Conservation (phyloP, 139 green algal genomes). For the Dunaliella primolecta region DNA sequence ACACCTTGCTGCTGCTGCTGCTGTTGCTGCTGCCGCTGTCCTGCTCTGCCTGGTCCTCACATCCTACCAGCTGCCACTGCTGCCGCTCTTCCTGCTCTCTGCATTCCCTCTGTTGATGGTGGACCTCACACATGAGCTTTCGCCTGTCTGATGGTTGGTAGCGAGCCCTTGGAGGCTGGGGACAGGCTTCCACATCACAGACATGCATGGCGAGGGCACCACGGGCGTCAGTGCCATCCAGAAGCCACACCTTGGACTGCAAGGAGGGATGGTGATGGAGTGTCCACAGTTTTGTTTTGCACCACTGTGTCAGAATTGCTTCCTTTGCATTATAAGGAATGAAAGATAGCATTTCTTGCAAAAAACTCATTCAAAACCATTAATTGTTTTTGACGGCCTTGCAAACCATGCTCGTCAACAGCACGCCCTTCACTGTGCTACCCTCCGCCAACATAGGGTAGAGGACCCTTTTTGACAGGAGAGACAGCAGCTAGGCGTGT, state of each 20-base stretch:
- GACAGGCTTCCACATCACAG: neutral
- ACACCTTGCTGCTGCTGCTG: neutral
- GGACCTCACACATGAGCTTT: neutral
- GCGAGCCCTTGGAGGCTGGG: neutral
- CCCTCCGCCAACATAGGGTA: too few species aligned
- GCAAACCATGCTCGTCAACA: too few species aligned
- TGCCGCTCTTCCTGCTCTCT: neutral
- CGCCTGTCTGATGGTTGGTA: neutral
- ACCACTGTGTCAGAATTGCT: too few species aligned
- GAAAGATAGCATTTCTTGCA: too few species aligned
- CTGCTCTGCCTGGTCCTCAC: neutral
- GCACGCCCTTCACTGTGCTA: too few species aligned
- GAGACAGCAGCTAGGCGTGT: too few species aligned
- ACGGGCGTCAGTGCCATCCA: neutral
- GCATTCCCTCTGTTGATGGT: neutral
- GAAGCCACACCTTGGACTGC: neutral
- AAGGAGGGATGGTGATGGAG: too few species aligned
- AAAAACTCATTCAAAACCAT: too few species aligned
- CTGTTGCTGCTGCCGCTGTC: neutral
- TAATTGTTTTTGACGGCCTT: too few species aligned
- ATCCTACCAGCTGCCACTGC: neutral
- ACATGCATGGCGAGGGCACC: neutral
- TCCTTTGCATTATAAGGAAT: too few species aligned
- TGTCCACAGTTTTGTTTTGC: too few species aligned
- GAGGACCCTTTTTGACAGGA: too few species aligned